Evolutionary conservation across 305 asterid genomes (phyloP), one percentile per base, ranked within the genome.

Genomic region (Rubia peregrina): DNA sequence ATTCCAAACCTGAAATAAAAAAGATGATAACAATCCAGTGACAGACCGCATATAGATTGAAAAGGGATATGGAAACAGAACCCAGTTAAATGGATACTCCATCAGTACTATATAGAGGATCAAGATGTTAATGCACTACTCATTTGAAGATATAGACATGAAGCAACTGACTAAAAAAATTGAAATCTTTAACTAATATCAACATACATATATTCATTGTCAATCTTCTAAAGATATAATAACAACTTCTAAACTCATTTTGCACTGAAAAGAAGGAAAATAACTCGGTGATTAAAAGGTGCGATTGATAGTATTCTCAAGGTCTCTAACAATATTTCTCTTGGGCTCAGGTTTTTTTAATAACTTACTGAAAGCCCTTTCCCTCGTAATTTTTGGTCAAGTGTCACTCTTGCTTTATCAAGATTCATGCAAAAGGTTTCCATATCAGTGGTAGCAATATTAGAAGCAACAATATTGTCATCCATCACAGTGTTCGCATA

Each of bases 381-480:
- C 30, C 41, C 76, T 43, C 6, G 71, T 65, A 69, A 72, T 68
- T 69, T 83, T 61, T 56, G 78, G 70, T 55, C 67, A 14, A 87
- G 80, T 12, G 75, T 57, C 67, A 42, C 57, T 80, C 69, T 79
- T 40, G 88, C 92, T 36, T 71, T 78, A 57, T 63, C 73, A 81
- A 91, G 76, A 73, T 81, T 86, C 61, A 42, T 73, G 72, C 19
- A 73, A 49, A 91, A 80, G 42, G 61, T 80, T 56, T 64, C 83
- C 83, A 80, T 76, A 60, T 85, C 90, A 67, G 79, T 77, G 59
- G 81, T 85, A 61, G 89, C 74, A 70, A 83, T 41, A 61, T 80
- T 85, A 66, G 78, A 68, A 51, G 80, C 75, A 46, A 73, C 75
- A 71, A 68, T 61, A 67, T 81, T 78, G 51, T 49, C 73, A 63